Evolutionary conservation across 1,139 yeast species (phyloP).

Genomic region (Zhuliangozyma parablackwelliae): DNA sequence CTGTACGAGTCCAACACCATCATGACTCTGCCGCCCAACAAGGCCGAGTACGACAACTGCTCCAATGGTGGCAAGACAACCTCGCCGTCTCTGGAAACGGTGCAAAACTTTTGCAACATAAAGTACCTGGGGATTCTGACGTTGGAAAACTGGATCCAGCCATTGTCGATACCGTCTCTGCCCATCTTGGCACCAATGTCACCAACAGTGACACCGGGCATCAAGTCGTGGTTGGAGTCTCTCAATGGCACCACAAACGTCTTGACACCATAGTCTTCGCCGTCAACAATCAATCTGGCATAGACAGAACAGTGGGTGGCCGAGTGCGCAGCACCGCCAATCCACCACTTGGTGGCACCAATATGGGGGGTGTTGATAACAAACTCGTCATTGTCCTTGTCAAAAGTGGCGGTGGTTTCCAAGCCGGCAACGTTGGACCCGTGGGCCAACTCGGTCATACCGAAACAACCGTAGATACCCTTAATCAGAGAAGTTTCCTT

Average conservation of each 20-base stretch:
- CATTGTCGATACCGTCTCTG: constrained; percentile 47
- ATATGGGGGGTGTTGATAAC: constrained; percentile 45
- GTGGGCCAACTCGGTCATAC: constrained; percentile 49
- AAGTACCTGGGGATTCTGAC: constrained; percentile 44
- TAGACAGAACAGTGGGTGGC: constrained; percentile 42
- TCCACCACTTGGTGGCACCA: constrained; percentile 53
- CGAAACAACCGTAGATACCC: constrained; percentile 45
- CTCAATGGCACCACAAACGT: constrained; percentile 47
- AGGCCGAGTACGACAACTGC: constrained; percentile 45
- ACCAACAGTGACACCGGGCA: constrained; percentile 43
- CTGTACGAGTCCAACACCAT: constrained; percentile 45
- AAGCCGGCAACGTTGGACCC: constrained; percentile 46
- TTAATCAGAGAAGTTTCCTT: constrained; percentile 35
- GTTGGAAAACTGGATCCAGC: constrained; percentile 46
- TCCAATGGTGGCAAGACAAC: constrained; percentile 43
- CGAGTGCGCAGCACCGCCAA: constrained; percentile 51
- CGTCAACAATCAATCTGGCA: constrained; percentile 41
- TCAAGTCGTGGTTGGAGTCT: constrained; percentile 39
- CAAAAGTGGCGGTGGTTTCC: constrained; percentile 46
- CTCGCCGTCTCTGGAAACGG: constrained; percentile 37
- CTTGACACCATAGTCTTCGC: constrained; percentile 46
- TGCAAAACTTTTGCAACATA: constrained; percentile 47
- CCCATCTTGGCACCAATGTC: constrained; percentile 51
- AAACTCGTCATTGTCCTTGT: constrained; percentile 37
- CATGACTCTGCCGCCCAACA: constrained; percentile 42